Percentiles rank a stretch among this genome's conserved stretches.
Evolutionary conservation across 2,329 filamentous ascomycete genomes (phyloP).

Genomic region (Cordyceps cicadae): DNA sequence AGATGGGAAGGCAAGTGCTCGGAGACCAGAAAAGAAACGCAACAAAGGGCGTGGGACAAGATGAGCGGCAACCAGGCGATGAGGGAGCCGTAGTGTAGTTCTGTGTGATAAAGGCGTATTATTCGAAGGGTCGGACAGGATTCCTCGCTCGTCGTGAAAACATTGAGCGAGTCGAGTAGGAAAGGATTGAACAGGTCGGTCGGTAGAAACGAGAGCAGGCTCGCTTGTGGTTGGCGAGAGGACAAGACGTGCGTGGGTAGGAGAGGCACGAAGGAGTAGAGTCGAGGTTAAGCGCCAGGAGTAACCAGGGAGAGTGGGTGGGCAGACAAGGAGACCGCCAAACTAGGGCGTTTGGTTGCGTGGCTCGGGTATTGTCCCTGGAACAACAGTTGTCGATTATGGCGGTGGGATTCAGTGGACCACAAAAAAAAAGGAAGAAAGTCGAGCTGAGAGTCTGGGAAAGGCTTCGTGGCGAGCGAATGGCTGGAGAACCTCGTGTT

Average conservation of each 20-base stretch:
- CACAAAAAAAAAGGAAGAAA: not conserved
- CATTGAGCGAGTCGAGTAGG: not conserved
- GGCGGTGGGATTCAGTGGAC: not conserved
- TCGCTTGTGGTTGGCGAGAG: conserved; percentile 12
- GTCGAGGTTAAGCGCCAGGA: conserved; percentile 4
- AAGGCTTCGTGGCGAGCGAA: conserved; percentile 3
- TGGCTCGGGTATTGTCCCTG: not conserved
- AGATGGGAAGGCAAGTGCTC: not conserved
- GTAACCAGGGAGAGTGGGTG: not conserved
- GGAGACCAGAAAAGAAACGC: conserved; percentile 6
- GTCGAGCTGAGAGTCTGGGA: not conserved
- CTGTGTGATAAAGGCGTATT: not conserved
- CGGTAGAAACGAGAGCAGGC: not conserved
- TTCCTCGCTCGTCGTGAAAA: conserved; percentile 4
- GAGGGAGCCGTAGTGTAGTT: not conserved
- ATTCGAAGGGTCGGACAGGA: not conserved
- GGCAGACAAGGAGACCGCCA: too few relatives aligned
- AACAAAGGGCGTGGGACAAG: conserved; percentile 1
- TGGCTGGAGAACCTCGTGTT: conserved; percentile 2
- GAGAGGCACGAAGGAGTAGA: not conserved
- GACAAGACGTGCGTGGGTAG: conserved; percentile 14
- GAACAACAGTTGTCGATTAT: not conserved
- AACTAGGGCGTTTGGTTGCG: not conserved
- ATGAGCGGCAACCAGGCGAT: conserved; percentile 2
- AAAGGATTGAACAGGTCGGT: conserved; percentile 5